These are phyloP conservation scores for Venturia pyrina DNA, from an alignment of 2,329 filamentous ascomycete species.

Conservation along the genomic window DNA sequence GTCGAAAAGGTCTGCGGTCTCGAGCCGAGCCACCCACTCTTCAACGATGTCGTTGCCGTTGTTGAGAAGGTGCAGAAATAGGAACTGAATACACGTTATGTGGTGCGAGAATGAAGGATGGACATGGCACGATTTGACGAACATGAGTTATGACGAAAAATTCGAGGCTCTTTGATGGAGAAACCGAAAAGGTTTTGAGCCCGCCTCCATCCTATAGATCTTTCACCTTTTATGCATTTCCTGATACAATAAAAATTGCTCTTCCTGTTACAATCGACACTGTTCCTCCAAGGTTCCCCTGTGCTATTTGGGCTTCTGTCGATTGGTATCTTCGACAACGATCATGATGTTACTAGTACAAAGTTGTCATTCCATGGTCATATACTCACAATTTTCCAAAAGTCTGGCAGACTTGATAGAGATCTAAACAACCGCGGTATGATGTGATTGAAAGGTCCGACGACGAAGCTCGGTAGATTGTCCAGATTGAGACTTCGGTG, in stretches of 20 bases:
- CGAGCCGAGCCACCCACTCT: conserved; percentile 66
- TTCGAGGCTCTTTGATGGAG: not conserved
- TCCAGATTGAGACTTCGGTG: not conserved
- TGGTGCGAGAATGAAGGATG: not conserved
- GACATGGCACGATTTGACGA: not conserved
- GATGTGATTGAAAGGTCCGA: no score
- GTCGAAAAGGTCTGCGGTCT: conserved; percentile 76
- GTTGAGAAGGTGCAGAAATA: conserved; percentile 70
- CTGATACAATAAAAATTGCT: not conserved
- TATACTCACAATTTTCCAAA: no score
- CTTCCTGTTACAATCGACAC: not conserved
- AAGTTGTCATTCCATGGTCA: no score
- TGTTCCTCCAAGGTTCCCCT: no score
- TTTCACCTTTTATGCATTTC: not conserved
- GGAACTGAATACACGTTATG: not conserved
- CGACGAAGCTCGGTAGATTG: no score
- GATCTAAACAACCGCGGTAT: not conserved
- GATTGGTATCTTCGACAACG: not conserved
- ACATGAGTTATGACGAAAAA: conserved; percentile 4
- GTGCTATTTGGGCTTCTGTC: not conserved
- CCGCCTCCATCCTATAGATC: not conserved
- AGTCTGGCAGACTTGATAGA: not conserved
- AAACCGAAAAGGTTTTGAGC: not conserved
- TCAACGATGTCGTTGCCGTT: conserved; percentile 60
- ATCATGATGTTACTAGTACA: no score